Conservation (phyloP, 352 stramenopile genomes). For the Phytophthora cajani region DNA sequence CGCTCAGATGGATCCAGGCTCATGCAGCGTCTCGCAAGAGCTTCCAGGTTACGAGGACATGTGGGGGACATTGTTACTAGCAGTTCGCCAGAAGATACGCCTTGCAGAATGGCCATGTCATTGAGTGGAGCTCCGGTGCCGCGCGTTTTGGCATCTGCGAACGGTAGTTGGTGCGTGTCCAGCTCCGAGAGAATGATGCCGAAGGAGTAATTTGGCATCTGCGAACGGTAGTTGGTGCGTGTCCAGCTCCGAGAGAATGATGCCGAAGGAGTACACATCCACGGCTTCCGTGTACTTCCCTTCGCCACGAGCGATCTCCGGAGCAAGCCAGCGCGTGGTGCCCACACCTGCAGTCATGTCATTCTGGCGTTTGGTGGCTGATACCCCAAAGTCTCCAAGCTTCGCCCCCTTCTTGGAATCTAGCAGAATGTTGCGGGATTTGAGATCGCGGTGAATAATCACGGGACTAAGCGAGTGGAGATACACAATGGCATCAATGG, state of each 20-base stretch:
- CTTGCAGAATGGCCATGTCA: conserved; percentile 67
- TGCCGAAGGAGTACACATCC: conserved; percentile 65
- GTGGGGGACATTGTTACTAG: conserved; percentile 44
- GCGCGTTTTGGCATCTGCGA: background rate
- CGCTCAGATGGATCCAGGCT: conserved; percentile 58
- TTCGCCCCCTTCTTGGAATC: conserved; percentile 70
- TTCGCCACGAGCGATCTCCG: conserved; percentile 68
- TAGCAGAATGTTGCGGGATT: conserved; percentile 76
- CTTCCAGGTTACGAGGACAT: conserved; percentile 54
- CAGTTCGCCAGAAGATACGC: conserved; percentile 53
- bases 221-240: too few species aligned
- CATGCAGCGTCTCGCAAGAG: conserved; percentile 61
- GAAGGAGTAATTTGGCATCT: conserved; percentile 50
- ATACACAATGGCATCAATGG: conserved; percentile 75
- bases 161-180: too few species aligned
- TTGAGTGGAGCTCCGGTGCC: conserved; percentile 49
- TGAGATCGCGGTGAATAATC: conserved; percentile 79
- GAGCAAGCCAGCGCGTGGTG: conserved; percentile 69
- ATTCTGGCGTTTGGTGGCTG: conserved; percentile 51
- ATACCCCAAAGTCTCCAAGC: conserved; percentile 74
- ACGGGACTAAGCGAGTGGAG: conserved; percentile 65
- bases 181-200: too few species aligned
- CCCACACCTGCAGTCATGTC: conserved; percentile 75
- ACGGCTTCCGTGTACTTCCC: conserved; percentile 69
- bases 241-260: too few species aligned